These are phyloP conservation scores for Pythium dissimile DNA, from an alignment of 352 stramenopile species.

Conservation along the genomic window DNA sequence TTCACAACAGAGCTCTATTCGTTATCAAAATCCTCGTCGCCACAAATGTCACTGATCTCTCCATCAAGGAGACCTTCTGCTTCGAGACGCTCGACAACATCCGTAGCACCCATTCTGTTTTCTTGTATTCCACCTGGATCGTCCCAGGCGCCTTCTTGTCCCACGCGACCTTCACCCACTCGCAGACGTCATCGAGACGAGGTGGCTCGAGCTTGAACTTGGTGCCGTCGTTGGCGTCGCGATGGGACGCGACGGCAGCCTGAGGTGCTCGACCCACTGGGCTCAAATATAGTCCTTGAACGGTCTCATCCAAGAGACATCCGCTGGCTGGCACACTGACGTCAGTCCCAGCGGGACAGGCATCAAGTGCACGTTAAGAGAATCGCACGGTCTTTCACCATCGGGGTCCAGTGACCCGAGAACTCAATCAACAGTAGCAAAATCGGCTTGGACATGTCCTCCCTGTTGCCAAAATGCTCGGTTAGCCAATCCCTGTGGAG, in stretches of 20 bases:
- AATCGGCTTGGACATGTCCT: constrained; percentile 11
- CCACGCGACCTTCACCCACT: neutral
- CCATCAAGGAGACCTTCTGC: no score
- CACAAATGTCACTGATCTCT: no score
- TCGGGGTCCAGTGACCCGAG: constrained; percentile 25
- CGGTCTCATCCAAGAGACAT: neutral
- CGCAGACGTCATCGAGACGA: neutral
- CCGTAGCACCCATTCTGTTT: no score
- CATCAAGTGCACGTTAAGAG: constrained; percentile 25
- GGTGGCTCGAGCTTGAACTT: neutral
- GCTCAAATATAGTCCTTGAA: neutral
- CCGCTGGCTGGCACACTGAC: constrained; percentile 10
- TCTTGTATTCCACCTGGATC: neutral
- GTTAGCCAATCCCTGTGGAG: constrained; percentile 17
- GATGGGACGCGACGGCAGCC: neutral
- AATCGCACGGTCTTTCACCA: constrained; percentile 14
- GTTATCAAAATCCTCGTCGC: no score
- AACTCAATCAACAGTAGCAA: constrained; percentile 31
- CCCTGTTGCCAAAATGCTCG: constrained; percentile 17
- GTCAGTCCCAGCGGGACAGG: constrained; percentile 16
- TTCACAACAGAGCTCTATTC: no score
- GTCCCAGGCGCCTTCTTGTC: neutral
- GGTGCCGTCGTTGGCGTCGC: neutral
- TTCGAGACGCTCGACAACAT: no score
- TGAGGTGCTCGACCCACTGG: neutral